Conservation (phyloP, 306 rosid species). For the peach (Prunus persica) region Prunus_persica_NCBIv2 NC_034014.1:26684001-26684500, state of each 20-base stretch:
- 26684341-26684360: constrained; percentile 36
- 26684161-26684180: constrained; percentile 43
- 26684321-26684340: constrained; percentile 32
- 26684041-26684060: constrained; percentile 67
- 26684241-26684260: constrained; percentile 79
- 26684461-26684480: constrained; percentile 35
- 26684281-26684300: constrained; percentile 13
- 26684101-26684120: constrained; percentile 25
- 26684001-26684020: constrained; percentile 83
- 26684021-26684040: constrained; percentile 61
- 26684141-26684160: constrained; percentile 46
- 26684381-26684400: constrained; percentile 50
- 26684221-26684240: constrained; percentile 60
- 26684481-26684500: constrained; percentile 42
- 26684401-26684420: constrained; percentile 44
- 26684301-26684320: constrained; percentile 5
- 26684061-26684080: constrained; percentile 60
- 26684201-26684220: constrained; percentile 44
- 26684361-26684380: constrained; percentile 54
- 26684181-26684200: constrained; percentile 26
- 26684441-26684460: constrained; percentile 31
- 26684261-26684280: constrained; percentile 44
- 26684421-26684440: constrained; percentile 37
- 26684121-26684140: constrained; percentile 42
- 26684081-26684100: constrained; percentile 25